Evolutionary conservation across 371 early-diverging fungal species (phyloP).

Genomic region (Mucor mucedo): DNA sequence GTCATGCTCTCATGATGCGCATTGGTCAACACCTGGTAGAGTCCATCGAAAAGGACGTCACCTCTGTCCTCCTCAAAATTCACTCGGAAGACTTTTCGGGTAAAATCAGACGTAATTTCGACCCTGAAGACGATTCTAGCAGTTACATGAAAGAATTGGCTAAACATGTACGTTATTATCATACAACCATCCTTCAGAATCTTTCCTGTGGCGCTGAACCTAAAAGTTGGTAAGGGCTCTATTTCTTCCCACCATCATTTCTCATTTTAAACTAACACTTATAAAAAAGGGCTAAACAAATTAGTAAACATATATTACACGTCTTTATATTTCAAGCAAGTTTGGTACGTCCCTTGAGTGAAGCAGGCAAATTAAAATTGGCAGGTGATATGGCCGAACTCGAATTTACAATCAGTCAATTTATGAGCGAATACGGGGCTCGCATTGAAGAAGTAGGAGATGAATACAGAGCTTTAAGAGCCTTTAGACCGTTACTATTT

Average conservation of each 20-base stretch:
- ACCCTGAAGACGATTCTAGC: constrained; percentile 36
- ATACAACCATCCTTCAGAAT: constrained; percentile 56
- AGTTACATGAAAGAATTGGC: constrained; percentile 62
- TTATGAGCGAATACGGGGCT: constrained; percentile 55
- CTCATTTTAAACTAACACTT: background rate
- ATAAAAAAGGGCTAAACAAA: constrained; percentile 49
- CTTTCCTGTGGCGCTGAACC: constrained; percentile 68
- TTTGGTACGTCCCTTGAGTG: constrained; percentile 63
- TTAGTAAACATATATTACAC: constrained; percentile 54
- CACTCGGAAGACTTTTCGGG: constrained; percentile 67
- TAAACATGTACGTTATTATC: constrained; percentile 60
- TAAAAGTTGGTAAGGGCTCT: constrained; percentile 55
- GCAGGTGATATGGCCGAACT: constrained; percentile 76
- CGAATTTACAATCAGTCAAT: constrained; percentile 66
- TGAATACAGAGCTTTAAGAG: constrained; percentile 60
- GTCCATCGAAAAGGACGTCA: constrained; percentile 57
- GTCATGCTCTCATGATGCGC: constrained; percentile 55
- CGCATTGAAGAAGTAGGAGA: constrained; percentile 61
- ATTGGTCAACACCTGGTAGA: constrained; percentile 58
- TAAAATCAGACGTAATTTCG: constrained; percentile 29
- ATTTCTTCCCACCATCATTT: background rate
- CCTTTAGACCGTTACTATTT: constrained; percentile 64
- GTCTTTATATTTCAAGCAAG: constrained; percentile 69
- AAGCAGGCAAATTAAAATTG: constrained; percentile 65
- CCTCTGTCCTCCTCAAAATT: constrained; percentile 56